A percentile compares a stretch with the other conserved stretches of the same genome.
These are phyloP conservation scores for Elongisporangium anandrum DNA, from an alignment of 352 stramenopile genomes.

Conservation along the genomic window DNA sequence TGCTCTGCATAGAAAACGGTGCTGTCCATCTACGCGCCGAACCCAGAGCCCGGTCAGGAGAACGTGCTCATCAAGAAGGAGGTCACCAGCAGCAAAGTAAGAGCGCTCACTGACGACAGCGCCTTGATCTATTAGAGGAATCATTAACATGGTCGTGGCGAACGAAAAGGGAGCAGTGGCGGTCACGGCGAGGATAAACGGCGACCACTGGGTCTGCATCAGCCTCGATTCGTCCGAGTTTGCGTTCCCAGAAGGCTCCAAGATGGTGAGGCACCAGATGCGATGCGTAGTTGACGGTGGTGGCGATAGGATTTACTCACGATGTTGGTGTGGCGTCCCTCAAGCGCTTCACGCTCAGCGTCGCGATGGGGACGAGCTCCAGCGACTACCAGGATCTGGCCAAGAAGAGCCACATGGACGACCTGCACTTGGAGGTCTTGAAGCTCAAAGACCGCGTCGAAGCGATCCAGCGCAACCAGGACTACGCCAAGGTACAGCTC, in stretches of 20 bases:
- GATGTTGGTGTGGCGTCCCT: constrained; percentile 1
- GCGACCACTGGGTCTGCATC: constrained; percentile 72
- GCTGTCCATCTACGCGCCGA: constrained; percentile 55
- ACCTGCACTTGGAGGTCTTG: constrained; percentile 72
- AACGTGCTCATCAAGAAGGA: constrained; percentile 60
- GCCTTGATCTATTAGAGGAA: constrained; percentile 6
- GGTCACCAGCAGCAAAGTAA: constrained; percentile 47
- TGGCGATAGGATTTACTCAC: not conserved
- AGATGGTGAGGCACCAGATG: constrained; percentile 65
- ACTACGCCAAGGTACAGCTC: constrained; percentile 71
- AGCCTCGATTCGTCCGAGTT: constrained; percentile 65
- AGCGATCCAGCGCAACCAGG: constrained; percentile 77
- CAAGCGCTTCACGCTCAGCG: constrained; percentile 62
- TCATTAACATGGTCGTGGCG: not conserved
- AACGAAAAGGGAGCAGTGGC: constrained; percentile 44
- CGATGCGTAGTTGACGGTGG: not conserved
- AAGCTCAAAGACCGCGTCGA: constrained; percentile 77
- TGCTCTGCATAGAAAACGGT: constrained; percentile 41
- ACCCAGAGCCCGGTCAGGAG: constrained; percentile 25
- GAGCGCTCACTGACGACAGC: not conserved
- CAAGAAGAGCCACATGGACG: constrained; percentile 82
- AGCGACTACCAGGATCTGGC: constrained; percentile 80
- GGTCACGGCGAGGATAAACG: constrained; percentile 61
- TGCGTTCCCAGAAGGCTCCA: constrained; percentile 42
- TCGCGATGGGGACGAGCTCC: constrained; percentile 65